A percentile compares a stretch with the other conserved stretches of the same genome.
phyloP scores from a whole-genome alignment of 805 yeast genomes.

The Monosporozyma aerobia region DNA sequence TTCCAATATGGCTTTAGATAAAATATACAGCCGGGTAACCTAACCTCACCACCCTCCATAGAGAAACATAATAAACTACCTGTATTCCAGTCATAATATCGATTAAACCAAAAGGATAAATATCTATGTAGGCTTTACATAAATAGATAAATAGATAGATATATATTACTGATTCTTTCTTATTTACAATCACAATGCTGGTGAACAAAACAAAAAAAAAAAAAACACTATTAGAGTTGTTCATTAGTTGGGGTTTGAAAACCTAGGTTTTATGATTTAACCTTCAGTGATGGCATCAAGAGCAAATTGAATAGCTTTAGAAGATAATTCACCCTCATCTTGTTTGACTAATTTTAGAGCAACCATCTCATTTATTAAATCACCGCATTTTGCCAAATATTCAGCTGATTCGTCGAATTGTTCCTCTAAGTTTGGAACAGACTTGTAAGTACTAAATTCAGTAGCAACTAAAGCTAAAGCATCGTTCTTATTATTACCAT shows the following conservation, averaged over 20 bases:
- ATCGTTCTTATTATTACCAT: slow-evolving; percentile 27
- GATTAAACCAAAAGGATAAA: not conserved
- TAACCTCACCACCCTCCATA: too few species aligned
- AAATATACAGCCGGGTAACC: not conserved
- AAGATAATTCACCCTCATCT: slow-evolving; percentile 15
- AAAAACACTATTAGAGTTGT: not conserved
- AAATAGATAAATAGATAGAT: not conserved
- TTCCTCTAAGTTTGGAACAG: slow-evolving; percentile 23
- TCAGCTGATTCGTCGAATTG: slow-evolving; percentile 19
- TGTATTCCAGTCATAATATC: not conserved
- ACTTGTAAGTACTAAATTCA: slow-evolving; percentile 24
- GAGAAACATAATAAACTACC: not conserved
- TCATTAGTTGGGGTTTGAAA: not conserved
- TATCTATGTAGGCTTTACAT: not conserved
- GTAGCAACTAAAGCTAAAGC: slow-evolving; percentile 23
- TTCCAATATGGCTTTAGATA: not conserved
- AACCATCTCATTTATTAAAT: slow-evolving; percentile 13
- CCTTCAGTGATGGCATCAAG: slow-evolving; percentile 9
- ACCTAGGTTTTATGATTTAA: not conserved
- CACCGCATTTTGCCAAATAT: slow-evolving; percentile 15
- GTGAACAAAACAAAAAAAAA: not conserved
- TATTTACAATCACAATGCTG: not conserved
- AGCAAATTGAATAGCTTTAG: slow-evolving; percentile 20
- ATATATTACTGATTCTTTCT: not conserved
- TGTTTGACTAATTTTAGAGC: slow-evolving; percentile 13